phyloP scores from a whole-genome alignment of 495 filamentous ascomycete species.

The Penicillium egyptiacum region DNA sequence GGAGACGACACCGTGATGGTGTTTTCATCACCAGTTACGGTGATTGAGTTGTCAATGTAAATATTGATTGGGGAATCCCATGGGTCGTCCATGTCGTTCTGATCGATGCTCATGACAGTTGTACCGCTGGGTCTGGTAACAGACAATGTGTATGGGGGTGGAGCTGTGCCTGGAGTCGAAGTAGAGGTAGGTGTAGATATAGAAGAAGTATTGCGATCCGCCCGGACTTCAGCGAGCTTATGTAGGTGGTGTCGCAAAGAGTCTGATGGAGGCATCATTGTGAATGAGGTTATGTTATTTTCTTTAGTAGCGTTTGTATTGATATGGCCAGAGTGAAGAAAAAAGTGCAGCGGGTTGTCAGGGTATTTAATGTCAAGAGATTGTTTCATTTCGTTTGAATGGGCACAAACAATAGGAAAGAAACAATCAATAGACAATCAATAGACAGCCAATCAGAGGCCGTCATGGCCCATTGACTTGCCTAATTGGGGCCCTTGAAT shows the following conservation, averaged over 20 bases:
- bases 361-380: constrained; percentile 3
- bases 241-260: constrained; percentile 26
- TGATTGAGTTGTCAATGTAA: constrained; percentile 39
- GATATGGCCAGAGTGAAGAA: background rate
- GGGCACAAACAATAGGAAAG: constrained; percentile 10
- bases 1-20: constrained; percentile 28
- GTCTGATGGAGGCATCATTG: constrained; percentile 27
- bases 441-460: constrained; percentile 11
- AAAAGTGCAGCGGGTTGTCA: background rate
- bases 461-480: constrained; percentile 1
- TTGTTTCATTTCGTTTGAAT: constrained; percentile 2
- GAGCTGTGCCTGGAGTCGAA: constrained; percentile 20
- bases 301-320: background rate
- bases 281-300: background rate
- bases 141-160: constrained; percentile 9
- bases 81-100: constrained; percentile 5
- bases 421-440: constrained; percentile 2
- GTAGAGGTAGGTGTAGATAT: constrained; percentile 2
- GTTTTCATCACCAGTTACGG: constrained; percentile 36
- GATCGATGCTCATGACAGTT: constrained; percentile 9
- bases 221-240: constrained; percentile 25
- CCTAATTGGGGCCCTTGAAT: constrained; percentile 7
- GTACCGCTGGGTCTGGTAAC: constrained; percentile 8
- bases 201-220: constrained; percentile 9
- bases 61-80: constrained; percentile 26